These are phyloP conservation scores for Fusarium sp. DNA, from an alignment of 2,329 filamentous ascomycete genomes.

Conservation along the genomic window DNA sequence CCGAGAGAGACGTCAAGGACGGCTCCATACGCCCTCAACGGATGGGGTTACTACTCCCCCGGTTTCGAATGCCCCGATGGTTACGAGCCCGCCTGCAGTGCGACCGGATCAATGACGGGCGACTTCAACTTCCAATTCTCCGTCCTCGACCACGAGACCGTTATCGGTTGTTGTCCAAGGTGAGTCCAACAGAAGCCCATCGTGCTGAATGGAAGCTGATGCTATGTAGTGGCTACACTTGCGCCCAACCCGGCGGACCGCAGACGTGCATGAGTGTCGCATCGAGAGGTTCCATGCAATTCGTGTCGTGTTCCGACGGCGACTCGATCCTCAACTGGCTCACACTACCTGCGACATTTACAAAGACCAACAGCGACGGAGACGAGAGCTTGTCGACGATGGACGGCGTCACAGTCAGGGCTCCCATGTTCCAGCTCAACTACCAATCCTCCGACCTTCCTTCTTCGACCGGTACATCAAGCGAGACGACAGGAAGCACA, in stretches of 20 bases:
- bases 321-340: neutral
- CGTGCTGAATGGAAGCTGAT: neutral
- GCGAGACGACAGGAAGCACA: neutral
- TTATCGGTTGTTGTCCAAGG: conserved; percentile 50
- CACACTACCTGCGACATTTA: conserved; percentile 21
- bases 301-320: neutral
- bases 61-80: conserved; percentile 49
- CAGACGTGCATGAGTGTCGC: conserved; percentile 25
- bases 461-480: conserved; percentile 4
- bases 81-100: conserved; percentile 49
- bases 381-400: conserved; percentile 1
- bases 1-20: conserved; percentile 21
- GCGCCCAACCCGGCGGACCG: neutral
- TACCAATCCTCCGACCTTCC: conserved; percentile 36
- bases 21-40: conserved; percentile 37
- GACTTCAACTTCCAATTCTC: conserved; percentile 46
- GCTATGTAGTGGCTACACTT: conserved; percentile 15
- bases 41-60: conserved; percentile 54
- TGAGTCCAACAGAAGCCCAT: conserved; percentile 26
- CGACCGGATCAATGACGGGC: conserved; percentile 39
- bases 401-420: conserved; percentile 33
- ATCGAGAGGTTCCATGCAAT: conserved; percentile 27
- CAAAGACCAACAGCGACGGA: neutral
- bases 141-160: conserved; percentile 46
- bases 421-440: conserved; percentile 50